Percentiles rank a stretch among this genome's conserved stretches.
These are phyloP conservation scores for Aulographum hederae DNA, from an alignment of 2,329 filamentous ascomycete species.

Conservation along the genomic window DNA sequence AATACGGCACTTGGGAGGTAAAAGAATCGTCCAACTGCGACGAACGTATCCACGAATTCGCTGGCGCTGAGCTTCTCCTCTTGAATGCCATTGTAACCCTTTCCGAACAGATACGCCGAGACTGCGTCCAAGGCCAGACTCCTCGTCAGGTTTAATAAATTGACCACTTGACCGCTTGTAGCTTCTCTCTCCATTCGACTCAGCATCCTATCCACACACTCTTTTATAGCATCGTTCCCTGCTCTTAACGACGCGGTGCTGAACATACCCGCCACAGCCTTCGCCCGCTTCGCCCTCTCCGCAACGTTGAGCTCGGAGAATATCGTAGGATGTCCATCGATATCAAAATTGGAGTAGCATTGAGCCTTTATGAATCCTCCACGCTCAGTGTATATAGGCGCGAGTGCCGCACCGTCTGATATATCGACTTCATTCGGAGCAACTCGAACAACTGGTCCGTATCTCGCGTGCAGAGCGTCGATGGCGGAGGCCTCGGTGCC, in stretches of 20 bases:
- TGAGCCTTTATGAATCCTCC: constrained; percentile 35
- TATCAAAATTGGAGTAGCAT: constrained; percentile 37
- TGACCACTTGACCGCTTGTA: constrained; percentile 17
- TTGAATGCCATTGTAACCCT: constrained; percentile 29
- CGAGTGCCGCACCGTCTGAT: constrained; percentile 62
- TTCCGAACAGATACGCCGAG: constrained; percentile 33
- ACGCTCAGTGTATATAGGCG: constrained; percentile 45
- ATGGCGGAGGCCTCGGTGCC: constrained; percentile 39
- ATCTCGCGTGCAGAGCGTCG: constrained; percentile 54
- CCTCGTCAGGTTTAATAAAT: constrained; percentile 31
- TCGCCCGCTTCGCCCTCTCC: constrained; percentile 25
- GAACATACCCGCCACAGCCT: constrained; percentile 32
- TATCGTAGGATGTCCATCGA: constrained; percentile 35
- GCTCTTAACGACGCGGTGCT: constrained; percentile 26
- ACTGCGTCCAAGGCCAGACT: constrained; percentile 35
- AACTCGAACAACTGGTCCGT: constrained; percentile 65
- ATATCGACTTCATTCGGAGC: constrained; percentile 73
- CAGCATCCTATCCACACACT: constrained; percentile 24
- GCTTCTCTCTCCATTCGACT: constrained; percentile 14
- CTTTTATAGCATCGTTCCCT: constrained; percentile 19
- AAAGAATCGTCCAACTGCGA: constrained; percentile 35
- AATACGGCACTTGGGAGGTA: constrained; percentile 29
- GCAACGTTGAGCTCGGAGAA: constrained; percentile 28
- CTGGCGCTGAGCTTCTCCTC: constrained; percentile 25
- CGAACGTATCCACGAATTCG: constrained; percentile 34